A percentile compares a stretch with the other conserved stretches of the same genome.
These are phyloP conservation scores for Diversispora eburnea DNA, from an alignment of 192 early-diverging fungal genomes.

Conservation along the genomic window DNA sequence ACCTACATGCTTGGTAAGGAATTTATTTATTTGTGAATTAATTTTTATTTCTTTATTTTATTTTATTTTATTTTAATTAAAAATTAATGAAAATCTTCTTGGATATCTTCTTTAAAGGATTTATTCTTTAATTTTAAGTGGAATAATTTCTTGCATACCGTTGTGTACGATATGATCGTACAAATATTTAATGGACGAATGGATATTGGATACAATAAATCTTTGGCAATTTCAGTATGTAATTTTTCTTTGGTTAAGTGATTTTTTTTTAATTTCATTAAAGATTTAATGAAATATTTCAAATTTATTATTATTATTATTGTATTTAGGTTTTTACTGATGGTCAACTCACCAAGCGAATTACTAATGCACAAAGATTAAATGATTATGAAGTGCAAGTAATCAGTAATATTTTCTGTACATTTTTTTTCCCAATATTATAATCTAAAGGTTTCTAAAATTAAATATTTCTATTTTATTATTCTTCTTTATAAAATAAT, in stretches of 20 bases:
- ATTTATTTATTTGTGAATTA: not conserved
- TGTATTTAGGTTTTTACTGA: conserved; percentile 70
- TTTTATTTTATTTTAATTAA: not conserved
- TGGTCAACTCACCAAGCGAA: conserved; percentile 78
- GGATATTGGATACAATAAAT: conserved; percentile 43
- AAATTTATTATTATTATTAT: not conserved
- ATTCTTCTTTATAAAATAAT: not conserved
- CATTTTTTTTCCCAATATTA: not conserved
- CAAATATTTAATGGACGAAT: conserved; percentile 95
- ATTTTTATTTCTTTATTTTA: not conserved
- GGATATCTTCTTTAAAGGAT: conserved; percentile 32
- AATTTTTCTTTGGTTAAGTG: not conserved
- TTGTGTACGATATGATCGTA: conserved; percentile 98
- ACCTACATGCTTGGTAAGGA: conserved; percentile 49
- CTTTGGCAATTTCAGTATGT: conserved; percentile 26
- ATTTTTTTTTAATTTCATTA: not conserved
- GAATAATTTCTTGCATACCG: conserved; percentile 99
- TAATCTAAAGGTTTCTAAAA: not conserved
- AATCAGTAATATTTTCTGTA: no score
- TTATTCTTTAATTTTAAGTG: conserved; percentile 93
- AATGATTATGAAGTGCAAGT: conserved; percentile 81
- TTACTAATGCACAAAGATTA: conserved; percentile 75
- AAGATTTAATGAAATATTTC: not conserved
- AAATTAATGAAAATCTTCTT: no score
- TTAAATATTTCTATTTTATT: not conserved